Base-by-base conservation (phyloP, 2,329 filamentous ascomycete species). In the Teratosphaeria nubilosa region DNA sequence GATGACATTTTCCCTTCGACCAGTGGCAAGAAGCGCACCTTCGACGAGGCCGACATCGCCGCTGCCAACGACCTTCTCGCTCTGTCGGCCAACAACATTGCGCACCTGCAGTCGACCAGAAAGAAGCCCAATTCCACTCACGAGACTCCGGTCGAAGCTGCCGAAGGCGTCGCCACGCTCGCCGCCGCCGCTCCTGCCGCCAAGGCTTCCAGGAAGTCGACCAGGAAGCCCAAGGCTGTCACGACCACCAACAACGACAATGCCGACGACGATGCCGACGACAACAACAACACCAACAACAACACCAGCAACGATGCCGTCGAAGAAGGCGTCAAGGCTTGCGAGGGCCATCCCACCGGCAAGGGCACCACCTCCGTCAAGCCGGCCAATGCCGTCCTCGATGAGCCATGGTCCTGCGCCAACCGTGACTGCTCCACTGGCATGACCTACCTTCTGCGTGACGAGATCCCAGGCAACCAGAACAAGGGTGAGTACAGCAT, bases 391-490 rank as follows among this genome's bases (percentile, higher is more conserved):
- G 60, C 56, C 31, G 27, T 32, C 11, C 53, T 60, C 41, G 50
- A 56, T 50, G 20, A 56, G 37, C 60, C 62, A 31, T 66, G 64
- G 64, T 34, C 24, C n/a, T 66, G 64, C 45, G 63, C 58, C 54
- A 61, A 63, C 34, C 64, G 61, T 24, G 11, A 45, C n/a, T 66
- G 64, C 59, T 27, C 37, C 32, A 58, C 62, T 24, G 64, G 64
- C 54, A 60, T 63, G 60, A 66, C 64, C 31, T 66, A 61, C 61
- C 51, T 58, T 24, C 34, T 22, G 6, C 58, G 60, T 48, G 62
- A 64, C 37, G 55, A 30, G 41, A n/a, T 48, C 20, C 16, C 16
- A 16, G 41, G 24, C 45, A 20, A 37, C 51, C 10, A 4, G 27
- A 30, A 48, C 16, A 48, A 48, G 20, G 41, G 41, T 48, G 34